Evolutionary conservation across 2,329 filamentous ascomycete species (phyloP).

Genomic region (Colletotrichum truncatum): DNA sequence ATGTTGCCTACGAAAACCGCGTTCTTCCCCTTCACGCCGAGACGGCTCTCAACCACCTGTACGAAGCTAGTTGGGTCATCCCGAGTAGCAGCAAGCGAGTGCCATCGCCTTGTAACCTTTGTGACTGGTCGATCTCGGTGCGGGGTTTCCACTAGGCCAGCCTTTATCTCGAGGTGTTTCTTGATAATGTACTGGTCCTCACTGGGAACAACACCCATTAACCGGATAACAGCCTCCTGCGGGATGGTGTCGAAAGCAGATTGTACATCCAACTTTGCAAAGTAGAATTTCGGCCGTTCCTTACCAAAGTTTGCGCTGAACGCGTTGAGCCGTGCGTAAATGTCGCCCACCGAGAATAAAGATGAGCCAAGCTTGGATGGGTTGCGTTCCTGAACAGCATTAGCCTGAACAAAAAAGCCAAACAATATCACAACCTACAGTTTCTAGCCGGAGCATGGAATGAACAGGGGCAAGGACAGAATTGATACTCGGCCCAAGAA

Average conservation of each 20-base stretch:
- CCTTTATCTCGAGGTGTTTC: constrained; percentile 77
- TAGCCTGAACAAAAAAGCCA: not conserved
- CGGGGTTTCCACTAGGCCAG: constrained; percentile 41
- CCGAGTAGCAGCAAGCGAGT: constrained; percentile 57
- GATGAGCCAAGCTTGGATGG: constrained; percentile 77
- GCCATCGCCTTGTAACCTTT: constrained; percentile 59
- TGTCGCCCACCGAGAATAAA: constrained; percentile 82
- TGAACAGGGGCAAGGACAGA: constrained; percentile 75
- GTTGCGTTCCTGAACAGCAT: constrained; percentile 46
- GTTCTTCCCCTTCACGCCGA: constrained; percentile 62
- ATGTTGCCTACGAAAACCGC: constrained; percentile 82
- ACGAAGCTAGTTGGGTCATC: constrained; percentile 54
- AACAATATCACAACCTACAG: constrained; percentile 52
- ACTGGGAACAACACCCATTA: constrained; percentile 68
- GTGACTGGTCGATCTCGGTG: constrained; percentile 39
- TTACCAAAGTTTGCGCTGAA: constrained; percentile 68
- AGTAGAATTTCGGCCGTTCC: constrained; percentile 68
- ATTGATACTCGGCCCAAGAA: constrained; percentile 54
- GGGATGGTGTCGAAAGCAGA: constrained; percentile 97
- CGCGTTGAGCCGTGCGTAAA: constrained; percentile 75
- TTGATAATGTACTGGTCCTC: constrained; percentile 74
- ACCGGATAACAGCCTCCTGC: constrained; percentile 74
- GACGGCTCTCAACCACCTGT: constrained; percentile 50
- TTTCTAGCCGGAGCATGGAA: constrained; percentile 82
- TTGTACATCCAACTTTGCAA: constrained; percentile 92